Evolutionary conservation across 164 flowering plant species (phyloP), one percentile per base, ranked within the genome.

Genomic region (Berberis thunbergii): DNA sequence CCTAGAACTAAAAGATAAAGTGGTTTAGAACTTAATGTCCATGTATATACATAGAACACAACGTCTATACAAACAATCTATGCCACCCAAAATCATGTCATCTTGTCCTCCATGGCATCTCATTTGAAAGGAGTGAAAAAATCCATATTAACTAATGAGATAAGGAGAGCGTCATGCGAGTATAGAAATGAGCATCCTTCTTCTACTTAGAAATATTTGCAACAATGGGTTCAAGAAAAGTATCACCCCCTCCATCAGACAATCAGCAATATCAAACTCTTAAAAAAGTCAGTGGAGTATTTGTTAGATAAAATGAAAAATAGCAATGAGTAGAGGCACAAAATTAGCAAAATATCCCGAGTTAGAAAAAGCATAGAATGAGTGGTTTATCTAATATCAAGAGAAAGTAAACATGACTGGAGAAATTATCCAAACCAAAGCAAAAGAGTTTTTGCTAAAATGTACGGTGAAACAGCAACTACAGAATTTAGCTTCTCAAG

Each of bases 391-490:
- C 26, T 26, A 26, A 26, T 26, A 26, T 39, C 11, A 58, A 41
- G 9, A 41, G 42, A 41, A 58, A 58, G 44, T 4, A 6, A 58
- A 41, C 1, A 41, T 58, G 61, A 39, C 44, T 41, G 43, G n/a
- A 39, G 44, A 58, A 58, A 58, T 58, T 6, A 58, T 58, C 57
- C 57, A 26, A 41, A 58, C 7, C 61, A 58, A 58, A 58, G 57
- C 26, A 54, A 58, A 58, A 58, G 61, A 58, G 61, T 58, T 58
- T 39, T 58, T 58, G 61, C 61, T 3, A 58, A 58, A 58, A 58
- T 39, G 40, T 58, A 58, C 1, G 44, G 61, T 40, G 44, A 58
- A 13, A 58, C 44, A 39, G 40, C 42, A 26, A 26, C 26, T 26
- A 26, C 26, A 26, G 26, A 26, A 26, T 26, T 26, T 26, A 26